phyloP scores from a whole-genome alignment of 2,329 filamentous ascomycete genomes.

The Cladorrhinum sp. region DNA sequence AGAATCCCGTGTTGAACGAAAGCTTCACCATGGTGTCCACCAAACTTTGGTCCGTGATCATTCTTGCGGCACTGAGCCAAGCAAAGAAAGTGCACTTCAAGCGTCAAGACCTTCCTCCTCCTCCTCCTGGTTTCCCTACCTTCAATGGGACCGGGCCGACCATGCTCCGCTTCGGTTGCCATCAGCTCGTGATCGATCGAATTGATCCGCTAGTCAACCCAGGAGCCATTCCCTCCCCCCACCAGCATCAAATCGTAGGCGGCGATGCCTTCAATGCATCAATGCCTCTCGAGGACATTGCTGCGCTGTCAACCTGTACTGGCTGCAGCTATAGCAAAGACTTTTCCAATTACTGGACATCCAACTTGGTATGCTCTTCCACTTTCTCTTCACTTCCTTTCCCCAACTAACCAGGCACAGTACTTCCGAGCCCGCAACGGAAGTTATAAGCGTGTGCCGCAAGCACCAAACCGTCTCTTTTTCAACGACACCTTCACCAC shows the following conservation, averaged over 20 bases:
- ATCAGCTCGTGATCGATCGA: constrained; percentile 13
- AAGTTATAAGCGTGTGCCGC: constrained; percentile 27
- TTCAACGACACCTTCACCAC: constrained; percentile 19
- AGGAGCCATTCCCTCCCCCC: constrained; percentile 24
- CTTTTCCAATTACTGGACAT: constrained; percentile 32
- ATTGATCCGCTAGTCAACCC: constrained; percentile 31
- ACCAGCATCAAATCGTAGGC: constrained; percentile 30
- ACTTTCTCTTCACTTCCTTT: no score
- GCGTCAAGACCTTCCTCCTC: background rate
- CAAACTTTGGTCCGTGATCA: background rate
- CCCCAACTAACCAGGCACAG: background rate
- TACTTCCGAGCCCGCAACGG: constrained; percentile 30
- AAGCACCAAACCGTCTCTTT: constrained; percentile 23
- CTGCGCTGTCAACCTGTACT: constrained; percentile 25
- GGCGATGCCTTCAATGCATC: constrained; percentile 29
- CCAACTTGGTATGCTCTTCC: constrained; percentile 20
- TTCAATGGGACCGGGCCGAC: constrained; percentile 26
- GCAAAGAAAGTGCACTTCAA: background rate
- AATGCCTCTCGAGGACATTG: constrained; percentile 24
- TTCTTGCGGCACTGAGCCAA: background rate
- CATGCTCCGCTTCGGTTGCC: constrained; percentile 25
- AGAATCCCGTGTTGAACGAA: no score
- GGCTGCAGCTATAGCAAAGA: constrained; percentile 29
- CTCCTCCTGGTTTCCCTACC: constrained; percentile 19
- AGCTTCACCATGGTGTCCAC: background rate